Evolutionary conservation across 2,329 filamentous ascomycete genomes (phyloP), one percentile per base, ranked within the genome.

Genomic region (Aspergillus ochraceoroseus): DNA sequence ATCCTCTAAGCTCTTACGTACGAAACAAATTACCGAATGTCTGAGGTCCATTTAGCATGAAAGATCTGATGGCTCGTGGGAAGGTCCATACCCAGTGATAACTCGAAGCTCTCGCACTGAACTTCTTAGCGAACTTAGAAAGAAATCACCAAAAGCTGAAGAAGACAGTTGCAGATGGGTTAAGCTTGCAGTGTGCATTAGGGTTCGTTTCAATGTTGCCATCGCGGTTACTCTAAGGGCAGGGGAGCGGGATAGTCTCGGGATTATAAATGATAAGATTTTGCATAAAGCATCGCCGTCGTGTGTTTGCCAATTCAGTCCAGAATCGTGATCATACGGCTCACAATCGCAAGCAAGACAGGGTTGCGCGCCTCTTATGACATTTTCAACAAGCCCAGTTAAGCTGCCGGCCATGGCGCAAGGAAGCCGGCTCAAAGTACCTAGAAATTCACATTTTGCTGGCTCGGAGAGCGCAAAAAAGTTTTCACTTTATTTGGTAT

Each of bases 81-180:
- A 28, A 3, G 13, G 3, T 34, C 33, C 49, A 49, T 49, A 83
- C 71, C 83, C 85, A 43, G 89, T 85, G 25, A 83, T 83, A 53
- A 95, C 77, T 20, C 90, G 81, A 18, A 96, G 70, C 60, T 96
- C 92, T 57, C 90, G 78, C 13, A 87, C 64, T 1, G 89, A 94
- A 62, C 89, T 94, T 48, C 83, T 82, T 26, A 96, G 70, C 0
- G 84, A 87, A 51, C 83, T 79, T 3, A 95, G 68, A 56, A 87
- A 89, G 77, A 86, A 90, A 55, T 89, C 82, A 0, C 86, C 88
- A 27, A 87, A 67, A 0, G 68, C 61, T 6, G 86, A 88, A 1
- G 67, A 70, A 43, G 82, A 77, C 2, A 95, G 67, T 48, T 85
- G 78, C 19, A 90, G 66, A 38, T 85, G 70, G 3, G 73, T 70